Evolutionary conservation across 345 rosid species (phyloP), one percentile per base, ranked within the genome.

Genomic region (Corymbia maculata): DNA sequence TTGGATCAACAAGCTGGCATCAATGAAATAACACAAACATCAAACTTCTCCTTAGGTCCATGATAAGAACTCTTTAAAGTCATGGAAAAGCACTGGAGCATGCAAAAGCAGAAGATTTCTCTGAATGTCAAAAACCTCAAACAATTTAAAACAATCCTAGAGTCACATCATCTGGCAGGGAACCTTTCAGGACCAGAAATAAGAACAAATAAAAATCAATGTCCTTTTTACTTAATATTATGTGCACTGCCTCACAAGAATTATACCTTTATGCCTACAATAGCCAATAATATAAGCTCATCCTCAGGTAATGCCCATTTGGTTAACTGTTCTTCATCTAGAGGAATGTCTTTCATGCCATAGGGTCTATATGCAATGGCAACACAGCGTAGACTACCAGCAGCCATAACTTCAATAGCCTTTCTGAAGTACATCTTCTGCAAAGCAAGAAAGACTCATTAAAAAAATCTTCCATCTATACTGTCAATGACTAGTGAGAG

Each of bases 201-300:
- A 75, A 42, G 28, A 75, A 75, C 28, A 75, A 42, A 75, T 75
- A 42, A 75, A 75, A 36, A 75, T 75, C 28, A 36, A 75, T 19
- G 0, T 42, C 49, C 49, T 10, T 0, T 75, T 75, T 42, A 75
- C 49, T 75, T 75, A 0, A 19, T 19, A 75, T 75, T 19, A 42
- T 1, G 84, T 36, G 13, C 47, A 75, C 47, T 75, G 84, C 84
- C 42, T 36, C 49, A 0, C 49, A 42, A 30, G 44, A 86, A 5
- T 49, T 6, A 88, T 91, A 98, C 99, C 98, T 97, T 97, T 45
- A 98, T 92, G 90, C 99, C 99, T 89, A 97, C 95, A 87, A 97
- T 92, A 88, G 95, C 99, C 91, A 98, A 92, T 93, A 98, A 91
- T 91, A 97, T 93, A 91, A 98, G 99, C 85, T 95, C 97, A 89